phyloP scores from a whole-genome alignment of 2,329 filamentous ascomycete genomes.

The Alternaria novae-zelandiae region DNA sequence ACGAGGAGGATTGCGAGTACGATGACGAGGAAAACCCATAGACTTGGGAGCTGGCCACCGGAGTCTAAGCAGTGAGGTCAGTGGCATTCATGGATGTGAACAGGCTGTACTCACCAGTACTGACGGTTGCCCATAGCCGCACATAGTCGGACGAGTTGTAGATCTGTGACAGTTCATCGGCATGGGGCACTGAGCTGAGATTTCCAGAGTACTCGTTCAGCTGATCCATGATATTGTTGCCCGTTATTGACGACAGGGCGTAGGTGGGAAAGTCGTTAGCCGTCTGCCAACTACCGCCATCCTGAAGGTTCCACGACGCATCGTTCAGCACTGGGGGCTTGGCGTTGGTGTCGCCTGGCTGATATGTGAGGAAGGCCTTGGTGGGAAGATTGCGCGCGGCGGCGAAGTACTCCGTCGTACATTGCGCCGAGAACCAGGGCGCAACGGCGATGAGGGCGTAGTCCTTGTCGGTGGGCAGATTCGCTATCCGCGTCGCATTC shows the following conservation, averaged over 20 bases:
- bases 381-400: constrained; percentile 65
- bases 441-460: constrained; percentile 82
- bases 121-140: constrained; percentile 59
- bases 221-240: constrained; percentile 71
- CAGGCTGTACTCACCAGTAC: constrained; percentile 46
- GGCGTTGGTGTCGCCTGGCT: constrained; percentile 55
- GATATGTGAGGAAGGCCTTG: constrained; percentile 64
- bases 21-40: constrained; percentile 79
- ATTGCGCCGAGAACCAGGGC: constrained; percentile 80
- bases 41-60: constrained; percentile 68
- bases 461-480: constrained; percentile 68
- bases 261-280: constrained; percentile 81
- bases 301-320: constrained; percentile 72
- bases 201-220: constrained; percentile 80
- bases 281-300: constrained; percentile 73
- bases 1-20: constrained; percentile 74
- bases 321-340: constrained; percentile 72
- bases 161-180: constrained; percentile 44
- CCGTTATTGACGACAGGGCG: constrained; percentile 73
- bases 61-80: constrained; percentile 37
- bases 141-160: constrained; percentile 54
- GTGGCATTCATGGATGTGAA: not conserved
- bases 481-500: constrained; percentile 75
- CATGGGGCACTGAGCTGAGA: constrained; percentile 59
- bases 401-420: constrained; percentile 74